These are phyloP conservation scores for Hymenoscyphus fructigenus DNA, from an alignment of 2,329 filamentous ascomycete species.

Conservation along the genomic window DNA sequence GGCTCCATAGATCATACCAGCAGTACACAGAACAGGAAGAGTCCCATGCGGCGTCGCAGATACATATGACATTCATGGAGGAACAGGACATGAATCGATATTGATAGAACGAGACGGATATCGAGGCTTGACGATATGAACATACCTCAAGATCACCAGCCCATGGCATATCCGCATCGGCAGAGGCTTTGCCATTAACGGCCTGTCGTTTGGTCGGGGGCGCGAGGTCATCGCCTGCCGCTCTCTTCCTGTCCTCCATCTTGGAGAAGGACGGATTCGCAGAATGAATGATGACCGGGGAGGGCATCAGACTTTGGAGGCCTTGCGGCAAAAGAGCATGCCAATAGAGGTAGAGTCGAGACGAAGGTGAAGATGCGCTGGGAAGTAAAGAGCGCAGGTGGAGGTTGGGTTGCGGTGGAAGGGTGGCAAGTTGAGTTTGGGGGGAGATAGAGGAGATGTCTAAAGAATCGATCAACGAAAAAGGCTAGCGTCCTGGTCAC, in stretches of 20 bases:
- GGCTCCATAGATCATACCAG: constrained; percentile 32
- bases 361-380: constrained; percentile 22
- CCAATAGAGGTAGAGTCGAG: constrained; percentile 30
- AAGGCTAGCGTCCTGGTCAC: background rate
- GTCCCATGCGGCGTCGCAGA: constrained; percentile 25
- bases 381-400: constrained; percentile 12
- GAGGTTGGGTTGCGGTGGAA: constrained; percentile 6
- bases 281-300: constrained; percentile 62
- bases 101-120: constrained; percentile 21
- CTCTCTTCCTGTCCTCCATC: constrained; percentile 99
- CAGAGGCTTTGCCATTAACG: constrained; percentile 73
- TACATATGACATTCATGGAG: constrained; percentile 16
- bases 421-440: constrained; percentile 10
- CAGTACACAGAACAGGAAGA: constrained; percentile 18
- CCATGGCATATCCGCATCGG: constrained; percentile 67
- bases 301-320: constrained; percentile 75
- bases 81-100: constrained; percentile 17
- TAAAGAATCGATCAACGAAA: background rate
- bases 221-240: constrained; percentile 80
- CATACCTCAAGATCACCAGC: constrained; percentile 73
- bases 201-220: constrained; percentile 92
- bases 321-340: constrained; percentile 33
- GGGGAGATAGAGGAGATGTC: constrained; percentile 2
- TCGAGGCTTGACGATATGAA: constrained; percentile 37
- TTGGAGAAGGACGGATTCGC: constrained; percentile 82